Evolutionary conservation across 495 filamentous ascomycete species (phyloP), one percentile per base, ranked within the genome.

Genomic region (Amphirosellinia nigrospora): DNA sequence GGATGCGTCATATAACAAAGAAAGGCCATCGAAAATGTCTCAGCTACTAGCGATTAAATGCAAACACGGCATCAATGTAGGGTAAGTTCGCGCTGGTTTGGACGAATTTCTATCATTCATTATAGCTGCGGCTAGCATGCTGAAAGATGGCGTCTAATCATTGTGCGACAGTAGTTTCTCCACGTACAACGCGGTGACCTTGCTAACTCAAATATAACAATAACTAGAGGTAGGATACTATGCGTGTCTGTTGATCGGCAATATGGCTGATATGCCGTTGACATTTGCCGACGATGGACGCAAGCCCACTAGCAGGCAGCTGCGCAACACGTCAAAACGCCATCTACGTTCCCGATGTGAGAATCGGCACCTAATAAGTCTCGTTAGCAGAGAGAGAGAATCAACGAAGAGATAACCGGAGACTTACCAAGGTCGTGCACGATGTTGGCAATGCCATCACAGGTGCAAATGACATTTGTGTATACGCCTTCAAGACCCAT

Each of bases 1-100:
- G 60, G 60, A 46, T 63, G 60, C 60, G 60, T 46, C 32, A 63
- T 3, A 28, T 28, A 26, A 62, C 36, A 63, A 63, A 63, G 8
- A 19, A 19, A 61, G 58, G 19, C 28, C 11, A 10, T 38, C n/a
- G 4, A 46, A n/a, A 46, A 46, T n/a, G 43, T n/a, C 36, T 10
- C 7, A 10, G 8, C 36, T 10, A 38, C 8, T 38, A 10, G 36
- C 36, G 11, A 10, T 38, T 38, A 38, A 38, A 38, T 38, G 11
- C 36, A 38, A 38, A 10, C 11, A 4, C 11, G 8, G 7, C 36
- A 38, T 4, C 8, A 4, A 10, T 38, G 7, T 38, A 38, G 7
- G 7, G 36, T 36, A 36, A 7, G 7, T 36, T 7, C 3, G 34
- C 7, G 34, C 34, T 36, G 34, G 34, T 36, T 36, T 36, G 34